These are phyloP conservation scores for Scutellaria galericulata DNA, from an alignment of 257 asterid species.

Conservation along the genomic window DNA sequence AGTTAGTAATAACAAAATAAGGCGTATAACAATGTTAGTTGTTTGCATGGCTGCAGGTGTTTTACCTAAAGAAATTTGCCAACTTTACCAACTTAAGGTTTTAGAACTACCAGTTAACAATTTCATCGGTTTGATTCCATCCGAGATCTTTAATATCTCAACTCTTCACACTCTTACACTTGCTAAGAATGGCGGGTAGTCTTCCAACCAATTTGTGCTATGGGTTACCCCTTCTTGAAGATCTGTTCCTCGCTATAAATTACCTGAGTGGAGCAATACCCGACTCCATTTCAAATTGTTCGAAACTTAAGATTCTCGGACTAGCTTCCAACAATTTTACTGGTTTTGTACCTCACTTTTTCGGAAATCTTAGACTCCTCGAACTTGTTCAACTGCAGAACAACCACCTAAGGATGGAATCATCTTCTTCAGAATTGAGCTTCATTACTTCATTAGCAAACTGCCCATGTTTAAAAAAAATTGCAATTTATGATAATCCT, in stretches of 20 bases:
- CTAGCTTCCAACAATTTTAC: conserved; percentile 28
- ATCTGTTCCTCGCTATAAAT: background rate
- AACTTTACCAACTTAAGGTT: conserved; percentile 16
- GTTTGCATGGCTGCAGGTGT: conserved; percentile 31
- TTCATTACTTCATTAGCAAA: conserved; percentile 39
- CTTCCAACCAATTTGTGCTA: conserved; percentile 27
- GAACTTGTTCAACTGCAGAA: background rate
- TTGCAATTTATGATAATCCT: conserved; percentile 10
- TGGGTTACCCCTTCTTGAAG: background rate
- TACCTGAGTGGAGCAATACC: conserved; percentile 36
- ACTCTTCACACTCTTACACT: conserved; percentile 17
- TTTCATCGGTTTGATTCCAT: conserved; percentile 37
- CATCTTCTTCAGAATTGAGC: conserved; percentile 21
- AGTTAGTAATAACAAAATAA: too few species aligned
- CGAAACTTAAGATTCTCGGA: conserved; percentile 9
- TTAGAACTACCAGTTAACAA: background rate
- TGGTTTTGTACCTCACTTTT: conserved; percentile 37
- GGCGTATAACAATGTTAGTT: too few species aligned
- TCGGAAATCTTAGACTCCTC: conserved; percentile 34
- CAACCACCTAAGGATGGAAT: conserved; percentile 18
- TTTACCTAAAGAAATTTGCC: conserved; percentile 33
- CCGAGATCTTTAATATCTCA: conserved; percentile 38
- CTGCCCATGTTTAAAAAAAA: background rate
- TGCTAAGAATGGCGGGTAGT: background rate
- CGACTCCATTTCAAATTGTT: conserved; percentile 34